Evolutionary conservation across 257 asterid genomes (phyloP), one percentile per base, ranked within the genome.

Genomic region (Mitragyna speciosa): DNA sequence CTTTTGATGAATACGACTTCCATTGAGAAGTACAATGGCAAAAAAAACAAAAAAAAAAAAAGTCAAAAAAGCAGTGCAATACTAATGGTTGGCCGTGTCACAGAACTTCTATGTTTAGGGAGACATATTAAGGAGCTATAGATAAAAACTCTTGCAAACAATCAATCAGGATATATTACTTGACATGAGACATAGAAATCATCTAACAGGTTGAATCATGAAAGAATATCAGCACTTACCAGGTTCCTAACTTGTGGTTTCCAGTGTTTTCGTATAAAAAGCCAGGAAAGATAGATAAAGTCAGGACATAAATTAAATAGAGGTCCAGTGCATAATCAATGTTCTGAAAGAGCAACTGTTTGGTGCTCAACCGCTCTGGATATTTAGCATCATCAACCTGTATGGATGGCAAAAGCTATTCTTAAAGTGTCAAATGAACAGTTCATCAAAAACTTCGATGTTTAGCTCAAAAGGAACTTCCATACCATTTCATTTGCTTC

Each of bases 211-310:
- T 72, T 26, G 43, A 7, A n/a, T 61, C 68, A 61, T 26, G 36
- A 61, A 61, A 78, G 54, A 6, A 56, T 56, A 12, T 8, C 0
- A 70, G 28, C 41, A 85, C 89, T 85, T 87, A 92, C 98, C 97
- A 92, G 54, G 90, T 82, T 17, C 97, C 96, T 17, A 94, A 85
- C 52, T 84, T 77, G 88, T 93, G 98, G 4, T 58, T 19, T 7
- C 98, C 98, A 17, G 97, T 92, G 82, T 94, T 93, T 80, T 94
- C 96, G 5, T 79, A 91, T 77, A 90, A 85, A 84, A 92, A 92
- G 36, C 97, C 95, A 7, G 97, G 94, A 20, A 89, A 85, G 36
- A 92, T 91, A 2, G 95, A 94, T 66, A 89, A 75, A 19, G 95
- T 90, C 75, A 93, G 88, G 4, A 86, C 90, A 20, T 83, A 93